Evolutionary conservation across 75 land plant genomes (phyloP).

Genomic region (Picea sitchensis): DNA sequence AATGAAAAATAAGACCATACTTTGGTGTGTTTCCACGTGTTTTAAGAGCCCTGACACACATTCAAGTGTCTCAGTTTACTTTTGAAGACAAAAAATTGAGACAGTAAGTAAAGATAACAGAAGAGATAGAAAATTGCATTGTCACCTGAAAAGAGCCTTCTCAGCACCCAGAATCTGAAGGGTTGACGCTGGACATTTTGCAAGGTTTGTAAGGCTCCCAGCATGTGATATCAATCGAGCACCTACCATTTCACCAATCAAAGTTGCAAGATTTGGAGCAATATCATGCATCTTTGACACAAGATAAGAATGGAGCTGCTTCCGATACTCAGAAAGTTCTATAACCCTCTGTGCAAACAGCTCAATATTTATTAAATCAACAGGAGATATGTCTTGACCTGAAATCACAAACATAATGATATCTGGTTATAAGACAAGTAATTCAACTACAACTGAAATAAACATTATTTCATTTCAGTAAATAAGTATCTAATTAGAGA

Average conservation of each 20-base stretch:
- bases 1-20: conserved; percentile 95
- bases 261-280: conserved; percentile 91
- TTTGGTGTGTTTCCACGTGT: conserved; percentile 92
- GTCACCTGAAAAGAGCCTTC: conserved; percentile 94
- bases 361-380: conserved; percentile 88
- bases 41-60: conserved; percentile 72
- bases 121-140: not conserved
- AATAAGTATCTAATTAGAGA: not conserved
- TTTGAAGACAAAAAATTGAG: too few relatives aligned
- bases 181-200: conserved; percentile 95
- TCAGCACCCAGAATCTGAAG: conserved; percentile 99
- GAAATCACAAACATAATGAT: conserved; percentile 11
- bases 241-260: conserved; percentile 98
- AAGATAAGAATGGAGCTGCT: conserved; percentile 77
- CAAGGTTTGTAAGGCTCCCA: conserved; percentile 94
- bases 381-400: conserved; percentile 90
- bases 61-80: not conserved
- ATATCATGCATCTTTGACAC: conserved; percentile 92
- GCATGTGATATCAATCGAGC: conserved; percentile 99
- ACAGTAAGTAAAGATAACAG: too few relatives aligned
- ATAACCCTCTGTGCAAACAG: conserved; percentile 83
- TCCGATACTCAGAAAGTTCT: conserved; percentile 81
- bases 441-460: not conserved
- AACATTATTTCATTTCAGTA: not conserved
- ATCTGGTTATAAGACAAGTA: not conserved